phyloP scores from a whole-genome alignment of 2,329 filamentous ascomycete species.

The Xylariaceae sp. region DNA sequence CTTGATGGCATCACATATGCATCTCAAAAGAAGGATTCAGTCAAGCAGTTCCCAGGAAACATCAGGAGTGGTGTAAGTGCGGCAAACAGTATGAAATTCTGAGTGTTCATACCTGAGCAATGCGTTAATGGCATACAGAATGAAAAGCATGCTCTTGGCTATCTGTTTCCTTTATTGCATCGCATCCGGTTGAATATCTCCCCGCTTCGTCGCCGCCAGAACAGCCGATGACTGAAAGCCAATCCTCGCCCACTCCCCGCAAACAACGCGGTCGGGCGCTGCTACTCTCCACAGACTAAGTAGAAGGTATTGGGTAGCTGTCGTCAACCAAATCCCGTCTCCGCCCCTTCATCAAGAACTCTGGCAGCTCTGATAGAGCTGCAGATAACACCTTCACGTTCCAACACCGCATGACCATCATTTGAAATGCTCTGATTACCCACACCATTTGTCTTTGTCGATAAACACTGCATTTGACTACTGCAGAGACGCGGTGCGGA shows the following conservation, averaged over 20 bases:
- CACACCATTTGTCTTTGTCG: constrained; percentile 10
- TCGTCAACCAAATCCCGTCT: background rate
- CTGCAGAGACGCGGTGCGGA: constrained; percentile 8
- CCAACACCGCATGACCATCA: constrained; percentile 3
- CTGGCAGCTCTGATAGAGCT: constrained; percentile 11
- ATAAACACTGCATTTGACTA: constrained; percentile 16
- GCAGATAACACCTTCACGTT: background rate
- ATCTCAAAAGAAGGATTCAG: background rate
- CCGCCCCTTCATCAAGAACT: constrained; percentile 15
- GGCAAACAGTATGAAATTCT: background rate
- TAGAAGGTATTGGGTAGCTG: background rate
- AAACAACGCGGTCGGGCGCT: background rate
- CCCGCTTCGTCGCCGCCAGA: background rate
- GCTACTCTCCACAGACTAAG: background rate
- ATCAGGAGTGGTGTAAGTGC: background rate
- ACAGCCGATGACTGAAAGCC: constrained; percentile 13
- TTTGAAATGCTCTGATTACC: background rate
- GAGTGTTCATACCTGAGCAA: background rate
- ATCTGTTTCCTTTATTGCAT: constrained; percentile 7
- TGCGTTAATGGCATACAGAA: background rate
- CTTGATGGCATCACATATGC: background rate
- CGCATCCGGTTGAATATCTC: background rate
- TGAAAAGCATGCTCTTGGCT: constrained; percentile 2
- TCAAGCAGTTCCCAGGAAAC: background rate
- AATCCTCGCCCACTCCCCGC: constrained; percentile 5